Evolutionary conservation across 2,329 filamentous ascomycete species (phyloP).

Genomic region (Aspergillus proliferans): DNA sequence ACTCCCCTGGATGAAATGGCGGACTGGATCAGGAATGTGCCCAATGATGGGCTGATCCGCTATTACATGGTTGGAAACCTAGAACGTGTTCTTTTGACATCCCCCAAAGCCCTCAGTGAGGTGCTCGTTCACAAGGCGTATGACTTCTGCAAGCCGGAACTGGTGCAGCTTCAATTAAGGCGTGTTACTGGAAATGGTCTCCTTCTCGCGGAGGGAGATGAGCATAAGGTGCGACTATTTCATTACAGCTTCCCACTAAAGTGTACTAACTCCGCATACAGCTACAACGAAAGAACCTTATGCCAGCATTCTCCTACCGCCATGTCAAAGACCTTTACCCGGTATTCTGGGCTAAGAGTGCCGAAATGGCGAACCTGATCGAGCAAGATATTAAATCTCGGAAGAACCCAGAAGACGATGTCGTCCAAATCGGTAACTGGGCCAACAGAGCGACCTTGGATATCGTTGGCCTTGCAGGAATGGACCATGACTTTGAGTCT

Average conservation of each 20-base stretch:
- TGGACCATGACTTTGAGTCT: slow-evolving; percentile 65
- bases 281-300: slow-evolving; percentile 66
- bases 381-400: slow-evolving; percentile 37
- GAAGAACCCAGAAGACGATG: slow-evolving; percentile 27
- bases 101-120: slow-evolving; percentile 61
- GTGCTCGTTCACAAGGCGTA: slow-evolving; percentile 64
- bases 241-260: background rate
- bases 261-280: slow-evolving; percentile 9
- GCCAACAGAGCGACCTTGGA: slow-evolving; percentile 64
- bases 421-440: slow-evolving; percentile 58
- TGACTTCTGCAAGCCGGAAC: slow-evolving; percentile 59
- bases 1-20: slow-evolving; percentile 34
- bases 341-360: slow-evolving; percentile 72
- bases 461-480: slow-evolving; percentile 66
- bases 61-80: slow-evolving; percentile 58
- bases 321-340: slow-evolving; percentile 81
- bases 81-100: slow-evolving; percentile 57
- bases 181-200: slow-evolving; percentile 38
- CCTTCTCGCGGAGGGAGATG: slow-evolving; percentile 80
- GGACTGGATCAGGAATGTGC: slow-evolving; percentile 53
- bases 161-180: slow-evolving; percentile 37
- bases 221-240: slow-evolving; percentile 58
- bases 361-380: slow-evolving; percentile 61
- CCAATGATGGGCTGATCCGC: slow-evolving; percentile 63
- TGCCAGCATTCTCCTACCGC: slow-evolving; percentile 78